Evolutionary conservation across 2,329 filamentous ascomycete species (phyloP).

Genomic region (Monilinia vaccinii-corymbosi): DNA sequence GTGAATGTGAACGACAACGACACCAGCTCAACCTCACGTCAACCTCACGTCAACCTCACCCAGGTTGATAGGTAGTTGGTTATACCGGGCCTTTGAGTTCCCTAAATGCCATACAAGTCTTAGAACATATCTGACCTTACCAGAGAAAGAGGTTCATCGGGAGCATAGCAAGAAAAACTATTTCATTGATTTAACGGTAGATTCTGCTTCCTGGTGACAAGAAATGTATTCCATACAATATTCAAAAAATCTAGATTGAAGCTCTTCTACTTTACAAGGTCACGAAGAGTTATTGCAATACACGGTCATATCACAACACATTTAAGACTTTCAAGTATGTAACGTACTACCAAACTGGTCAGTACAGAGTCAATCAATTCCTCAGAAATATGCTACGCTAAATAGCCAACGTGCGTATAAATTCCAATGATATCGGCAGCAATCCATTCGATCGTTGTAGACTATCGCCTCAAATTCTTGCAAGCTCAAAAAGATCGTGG

Average conservation of each 20-base stretch:
- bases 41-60: neutral
- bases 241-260: neutral
- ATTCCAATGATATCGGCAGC: slow-evolving; percentile 12
- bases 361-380: neutral
- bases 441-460: neutral
- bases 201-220: neutral
- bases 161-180: neutral
- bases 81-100: too few relatives aligned
- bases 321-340: neutral
- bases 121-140: neutral
- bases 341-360: neutral
- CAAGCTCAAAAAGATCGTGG: slow-evolving; percentile 26
- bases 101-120: neutral
- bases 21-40: neutral
- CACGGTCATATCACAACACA: neutral
- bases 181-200: neutral
- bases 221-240: neutral
- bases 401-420: neutral
- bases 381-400: neutral
- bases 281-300: neutral
- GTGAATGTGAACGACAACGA: too few relatives aligned
- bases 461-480: slow-evolving; percentile 10
- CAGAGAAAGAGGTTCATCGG: neutral
- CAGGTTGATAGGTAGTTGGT: too few relatives aligned
- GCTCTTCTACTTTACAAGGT: neutral